These are phyloP conservation scores for Lentinula sp. DNA, from an alignment of 768 basidiomycete species.

Conservation along the genomic window DNA sequence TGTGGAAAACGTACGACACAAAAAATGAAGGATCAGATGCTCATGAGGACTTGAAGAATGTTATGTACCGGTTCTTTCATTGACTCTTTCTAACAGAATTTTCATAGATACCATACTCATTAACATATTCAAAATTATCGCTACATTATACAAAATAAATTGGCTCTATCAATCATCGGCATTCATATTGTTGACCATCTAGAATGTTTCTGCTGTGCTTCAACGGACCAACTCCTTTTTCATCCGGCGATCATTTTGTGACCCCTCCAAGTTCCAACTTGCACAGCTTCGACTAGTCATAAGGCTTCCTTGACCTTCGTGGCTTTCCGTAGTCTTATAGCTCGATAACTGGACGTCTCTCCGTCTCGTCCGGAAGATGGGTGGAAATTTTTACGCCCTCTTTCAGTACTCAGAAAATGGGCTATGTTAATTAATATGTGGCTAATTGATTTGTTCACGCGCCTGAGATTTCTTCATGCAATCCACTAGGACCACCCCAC, in stretches of 20 bases:
- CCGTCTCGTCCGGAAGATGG: background rate
- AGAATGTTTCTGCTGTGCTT: background rate
- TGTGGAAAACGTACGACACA: conserved; percentile 12
- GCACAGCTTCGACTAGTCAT: background rate
- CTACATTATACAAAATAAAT: background rate
- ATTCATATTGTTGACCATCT: background rate
- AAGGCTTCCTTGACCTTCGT: background rate
- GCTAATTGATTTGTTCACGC: background rate
- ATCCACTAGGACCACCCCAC: background rate
- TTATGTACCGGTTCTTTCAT: background rate
- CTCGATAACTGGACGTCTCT: background rate
- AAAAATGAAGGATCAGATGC: conserved; percentile 9
- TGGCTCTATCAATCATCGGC: background rate
- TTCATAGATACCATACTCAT: background rate
- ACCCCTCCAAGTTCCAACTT: background rate
- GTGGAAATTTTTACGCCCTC: background rate
- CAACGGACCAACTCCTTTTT: background rate
- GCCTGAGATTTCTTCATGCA: background rate
- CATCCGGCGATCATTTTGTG: background rate
- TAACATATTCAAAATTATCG: background rate
- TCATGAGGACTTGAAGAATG: conserved; percentile 4
- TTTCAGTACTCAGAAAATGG: background rate
- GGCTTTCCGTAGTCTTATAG: background rate
- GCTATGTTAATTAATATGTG: background rate
- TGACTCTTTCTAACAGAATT: background rate